Conservation (phyloP, 306 rosid genomes). For the Lathyrus sativus region DNA sequence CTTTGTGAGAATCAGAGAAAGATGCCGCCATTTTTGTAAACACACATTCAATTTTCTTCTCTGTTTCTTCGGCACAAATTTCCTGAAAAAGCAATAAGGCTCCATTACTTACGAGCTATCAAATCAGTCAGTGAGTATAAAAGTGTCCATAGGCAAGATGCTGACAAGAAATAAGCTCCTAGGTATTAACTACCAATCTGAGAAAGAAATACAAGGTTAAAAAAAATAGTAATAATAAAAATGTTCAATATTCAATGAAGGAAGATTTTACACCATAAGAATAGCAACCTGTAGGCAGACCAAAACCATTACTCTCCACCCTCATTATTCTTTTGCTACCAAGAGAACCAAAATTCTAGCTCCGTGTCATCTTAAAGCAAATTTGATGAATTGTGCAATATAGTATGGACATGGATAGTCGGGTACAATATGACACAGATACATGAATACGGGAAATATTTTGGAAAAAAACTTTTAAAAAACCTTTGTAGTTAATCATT, state of each 20-base stretch:
- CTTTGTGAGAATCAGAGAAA: slow-evolving; percentile 76
- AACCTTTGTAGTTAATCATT: neutral
- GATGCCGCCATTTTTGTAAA: slow-evolving; percentile 64
- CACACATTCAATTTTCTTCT: slow-evolving; percentile 49
- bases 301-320: slow-evolving; percentile 24
- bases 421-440: neutral
- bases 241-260: slow-evolving; percentile 7
- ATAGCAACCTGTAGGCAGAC: slow-evolving; percentile 4
- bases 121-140: slow-evolving; percentile 34
- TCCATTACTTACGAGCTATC: slow-evolving; percentile 28
- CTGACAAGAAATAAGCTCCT: slow-evolving; percentile 15
- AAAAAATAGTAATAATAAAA: neutral
- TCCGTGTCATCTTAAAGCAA: neutral
- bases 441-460: neutral
- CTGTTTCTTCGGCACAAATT: slow-evolving; percentile 63
- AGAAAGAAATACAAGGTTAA: neutral
- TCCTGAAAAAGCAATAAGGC: slow-evolving; percentile 55
- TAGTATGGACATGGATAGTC: neutral
- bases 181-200: neutral
- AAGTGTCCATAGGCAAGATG: slow-evolving; percentile 9
- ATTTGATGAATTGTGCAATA: neutral
- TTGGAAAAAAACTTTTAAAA: neutral
- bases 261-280: slow-evolving; percentile 8
- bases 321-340: slow-evolving; percentile 1
- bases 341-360: slow-evolving; percentile 23